phyloP scores from a whole-genome alignment of 176 grass and related monocot species.

The Alopecurus myosuroides region DNA sequence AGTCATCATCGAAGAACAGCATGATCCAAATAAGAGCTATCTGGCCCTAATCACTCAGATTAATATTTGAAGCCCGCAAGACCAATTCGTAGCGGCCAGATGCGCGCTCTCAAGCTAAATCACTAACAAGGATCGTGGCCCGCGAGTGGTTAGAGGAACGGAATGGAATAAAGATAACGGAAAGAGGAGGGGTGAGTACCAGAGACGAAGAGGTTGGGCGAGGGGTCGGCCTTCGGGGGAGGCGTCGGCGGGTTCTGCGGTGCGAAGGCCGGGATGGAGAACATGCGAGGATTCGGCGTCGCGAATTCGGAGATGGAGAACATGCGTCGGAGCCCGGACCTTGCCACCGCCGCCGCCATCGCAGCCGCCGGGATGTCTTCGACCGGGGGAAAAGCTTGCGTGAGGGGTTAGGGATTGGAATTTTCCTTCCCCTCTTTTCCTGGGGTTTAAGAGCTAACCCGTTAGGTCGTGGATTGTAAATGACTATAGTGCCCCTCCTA shows the following conservation, averaged over 20 bases:
- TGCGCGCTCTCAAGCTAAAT: neutral
- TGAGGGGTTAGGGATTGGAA: neutral
- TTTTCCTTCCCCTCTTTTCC: neutral
- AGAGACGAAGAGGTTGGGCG: slow-evolving; percentile 79
- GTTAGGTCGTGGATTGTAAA: neutral
- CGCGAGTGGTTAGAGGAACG: neutral
- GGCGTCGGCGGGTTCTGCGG: slow-evolving; percentile 26
- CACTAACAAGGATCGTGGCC: neutral
- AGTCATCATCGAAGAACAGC: neutral
- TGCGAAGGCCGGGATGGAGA: slow-evolving; percentile 60
- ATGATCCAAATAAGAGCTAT: neutral
- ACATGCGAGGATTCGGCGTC: slow-evolving; percentile 38
- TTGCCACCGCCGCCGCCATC: slow-evolving; percentile 52
- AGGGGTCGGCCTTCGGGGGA: slow-evolving; percentile 66
- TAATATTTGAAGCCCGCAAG: neutral
- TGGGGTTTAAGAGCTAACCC: slow-evolving; percentile 35
- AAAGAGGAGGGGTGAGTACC: slow-evolving; percentile 21
- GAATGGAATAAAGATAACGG: neutral
- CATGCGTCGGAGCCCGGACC: slow-evolving; percentile 63
- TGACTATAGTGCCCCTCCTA: slow-evolving; percentile 24
- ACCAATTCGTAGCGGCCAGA: neutral
- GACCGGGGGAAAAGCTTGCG: neutral
- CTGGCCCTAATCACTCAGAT: neutral
- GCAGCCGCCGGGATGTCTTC: slow-evolving; percentile 1
- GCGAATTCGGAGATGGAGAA: slow-evolving; percentile 63